Percentiles rank a stretch among this genome's conserved stretches.
Conservation (phyloP, 345 rosid species). For the Eucalyptus pauciflora region DNA sequence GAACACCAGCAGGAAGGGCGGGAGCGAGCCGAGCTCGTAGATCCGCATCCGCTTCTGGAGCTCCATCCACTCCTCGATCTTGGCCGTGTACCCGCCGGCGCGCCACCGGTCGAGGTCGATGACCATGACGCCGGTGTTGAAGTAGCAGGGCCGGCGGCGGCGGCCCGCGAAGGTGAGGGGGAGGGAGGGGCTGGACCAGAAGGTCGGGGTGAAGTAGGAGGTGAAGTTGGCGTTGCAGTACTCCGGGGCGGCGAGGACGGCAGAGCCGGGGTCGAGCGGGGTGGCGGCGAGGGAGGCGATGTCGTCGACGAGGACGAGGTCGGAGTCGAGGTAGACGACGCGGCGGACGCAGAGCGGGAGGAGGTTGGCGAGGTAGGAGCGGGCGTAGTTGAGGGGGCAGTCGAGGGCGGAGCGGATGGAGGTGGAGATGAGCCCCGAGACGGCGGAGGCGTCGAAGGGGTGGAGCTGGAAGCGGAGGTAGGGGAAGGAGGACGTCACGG, state of each 20-base stretch:
- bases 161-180: slow-evolving; percentile 15
- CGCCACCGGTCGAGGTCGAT: slow-evolving; percentile 39
- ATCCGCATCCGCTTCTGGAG: slow-evolving; percentile 36
- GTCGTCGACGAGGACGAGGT: slow-evolving; percentile 36
- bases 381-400: slow-evolving; percentile 40
- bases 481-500: slow-evolving; percentile 27
- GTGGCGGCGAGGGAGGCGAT: slow-evolving; percentile 32
- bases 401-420: slow-evolving; percentile 44
- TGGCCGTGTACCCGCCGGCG: slow-evolving; percentile 19
- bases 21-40: slow-evolving; percentile 39
- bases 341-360: slow-evolving; percentile 29
- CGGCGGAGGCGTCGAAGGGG: slow-evolving; percentile 25
- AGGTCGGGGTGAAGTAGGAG: slow-evolving; percentile 28
- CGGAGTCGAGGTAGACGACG: slow-evolving; percentile 41
- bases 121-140: slow-evolving; percentile 47
- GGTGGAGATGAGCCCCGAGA: slow-evolving; percentile 28
- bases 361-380: slow-evolving; percentile 24
- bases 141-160: slow-evolving; percentile 24
- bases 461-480: slow-evolving; percentile 26
- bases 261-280: slow-evolving; percentile 6
- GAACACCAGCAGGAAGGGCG: slow-evolving; percentile 36
- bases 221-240: slow-evolving; percentile 41
- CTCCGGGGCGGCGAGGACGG: slow-evolving; percentile 36
- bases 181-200: slow-evolving; percentile 32
- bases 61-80: slow-evolving; percentile 48